Evolutionary conservation across 2,329 filamentous ascomycete genomes (phyloP), one percentile per base, ranked within the genome.

Genomic region (Raffaelea ambrosiae): DNA sequence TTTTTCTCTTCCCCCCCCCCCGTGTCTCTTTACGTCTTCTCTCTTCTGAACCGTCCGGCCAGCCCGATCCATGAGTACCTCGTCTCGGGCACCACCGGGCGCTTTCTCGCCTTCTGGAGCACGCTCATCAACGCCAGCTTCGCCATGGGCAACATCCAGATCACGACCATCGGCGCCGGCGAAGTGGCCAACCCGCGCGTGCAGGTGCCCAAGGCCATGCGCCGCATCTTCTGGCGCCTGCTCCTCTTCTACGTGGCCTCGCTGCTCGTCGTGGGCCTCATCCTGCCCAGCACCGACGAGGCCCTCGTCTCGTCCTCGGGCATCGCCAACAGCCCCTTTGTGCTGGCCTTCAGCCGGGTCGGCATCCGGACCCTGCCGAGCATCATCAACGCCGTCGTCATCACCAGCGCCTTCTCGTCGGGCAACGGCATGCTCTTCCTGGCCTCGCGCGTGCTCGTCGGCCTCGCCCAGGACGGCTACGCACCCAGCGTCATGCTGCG

Each of bases 321-420:
- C 44, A 56, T 44, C 2, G 70, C 71, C 1, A 67, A 74, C 57
- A 67, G 62, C 60, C 83, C 82, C 11, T 86, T 82, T 55, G 84
- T 89, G 50, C 86, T 88, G 52, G 85, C 84, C n/a, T 79, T 83
- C 38, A 70, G 74, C 16, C 73, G 77, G 29, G 84, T 84, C 2
- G 78, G 81, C 1, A 83, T 89, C 49, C 71, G 69, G 5, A 81
- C 74, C 4, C 74, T 89, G 4, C 82, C 84, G 0, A 79, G 78
- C 10, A 76, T 90, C 48, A 81, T 90, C 64, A 90, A 90, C 60
- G 84, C 84, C 31, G 71, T 88, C 20, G 81, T 90, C 54, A 71
- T 89, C 53, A 85, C 81, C 0, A 84, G 82, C 0, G 83, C 82
- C 0, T 82, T 79, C 65, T 87, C 83, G 0, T 74, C 83, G 0